Evolutionary conservation across 2,329 filamentous ascomycete genomes (phyloP).

Genomic region (Colletotrichum musae): DNA sequence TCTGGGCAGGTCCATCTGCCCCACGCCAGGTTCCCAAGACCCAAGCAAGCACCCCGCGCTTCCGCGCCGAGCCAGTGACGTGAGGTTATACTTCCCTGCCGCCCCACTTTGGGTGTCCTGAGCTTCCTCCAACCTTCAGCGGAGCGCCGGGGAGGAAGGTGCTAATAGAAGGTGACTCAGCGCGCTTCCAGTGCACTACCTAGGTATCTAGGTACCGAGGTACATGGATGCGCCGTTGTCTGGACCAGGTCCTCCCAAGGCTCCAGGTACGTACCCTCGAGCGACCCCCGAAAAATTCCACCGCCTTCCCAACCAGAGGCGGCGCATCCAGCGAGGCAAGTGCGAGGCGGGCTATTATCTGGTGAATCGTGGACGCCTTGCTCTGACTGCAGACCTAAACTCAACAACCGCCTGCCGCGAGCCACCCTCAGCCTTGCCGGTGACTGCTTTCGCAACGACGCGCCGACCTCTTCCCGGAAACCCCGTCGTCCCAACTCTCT

Average conservation of each 20-base stretch:
- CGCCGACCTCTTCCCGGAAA: neutral
- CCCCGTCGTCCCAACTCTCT: neutral
- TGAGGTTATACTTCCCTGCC: constrained; percentile 13
- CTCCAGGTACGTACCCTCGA: constrained; percentile 32
- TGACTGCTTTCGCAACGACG: neutral
- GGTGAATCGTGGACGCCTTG: constrained; percentile 19
- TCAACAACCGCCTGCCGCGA: neutral
- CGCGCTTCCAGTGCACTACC: too few species aligned
- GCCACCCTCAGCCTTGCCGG: neutral
- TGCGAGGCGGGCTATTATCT: constrained; percentile 19
- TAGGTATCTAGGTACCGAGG: too few species aligned
- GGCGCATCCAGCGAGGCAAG: constrained; percentile 32
- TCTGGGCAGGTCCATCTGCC: constrained; percentile 38
- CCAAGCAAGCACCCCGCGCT: constrained; percentile 38
- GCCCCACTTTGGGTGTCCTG: constrained; percentile 17
- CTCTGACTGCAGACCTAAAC: constrained; percentile 8
- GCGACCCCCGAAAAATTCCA: constrained; percentile 34
- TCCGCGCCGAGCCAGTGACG: constrained; percentile 17
- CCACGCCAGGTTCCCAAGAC: constrained; percentile 38
- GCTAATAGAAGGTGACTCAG: too few species aligned
- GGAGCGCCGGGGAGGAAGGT: too few species aligned
- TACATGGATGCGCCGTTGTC: too few species aligned
- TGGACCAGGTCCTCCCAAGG: neutral
- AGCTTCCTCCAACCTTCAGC: constrained; percentile 11
- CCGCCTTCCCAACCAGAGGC: constrained; percentile 30